Evolutionary conservation across 306 rosid genomes (phyloP), one percentile per base, ranked within the genome.

Genomic region (Cicer arietinum): DNA sequence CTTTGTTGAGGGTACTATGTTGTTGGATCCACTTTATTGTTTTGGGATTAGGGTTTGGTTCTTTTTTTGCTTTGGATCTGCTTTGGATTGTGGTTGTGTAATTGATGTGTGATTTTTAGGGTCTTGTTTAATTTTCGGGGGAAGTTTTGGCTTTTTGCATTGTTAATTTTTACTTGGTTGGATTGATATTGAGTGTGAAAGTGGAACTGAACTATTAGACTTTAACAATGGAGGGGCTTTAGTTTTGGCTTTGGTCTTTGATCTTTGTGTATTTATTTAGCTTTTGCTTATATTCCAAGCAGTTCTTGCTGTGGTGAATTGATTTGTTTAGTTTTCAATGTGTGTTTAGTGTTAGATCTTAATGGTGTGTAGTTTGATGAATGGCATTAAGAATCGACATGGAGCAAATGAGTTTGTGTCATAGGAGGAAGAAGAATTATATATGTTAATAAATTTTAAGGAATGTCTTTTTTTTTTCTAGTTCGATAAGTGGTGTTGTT

Each of bases 1-100:
- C 3, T 60, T 40, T 44, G 47, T 63, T 6, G 30, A 52, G 16
- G 50, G n/a, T 58, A 62, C 50, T 50, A 16, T 8, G 75, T 67
- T 73, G 76, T 78, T 73, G 95, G 97, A 91, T 94, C 98, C 97
- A 84, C 79, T 86, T 78, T 76, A 59, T 74, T 74, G 50, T 73
- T 56, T 81, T 83, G 76, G 74, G 81, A 78, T 88, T 82, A 90
- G 91, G 96, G 93, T 76, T 89, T 86, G 84, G 62, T 85, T 83
- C 57, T 4, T 58, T 7, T 66, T 67, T 42, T 69, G 39, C 11
- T 81, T 81, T 80, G 68, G 96, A 94, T 91, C 94, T 51, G 62
- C 65, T 82, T 56, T 8, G 73, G 94, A 91, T 91, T 81, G 78
- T 80, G 85, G 64, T 70, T 64, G 77, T 65, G 71, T 78, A 12